Percentiles rank a stretch among this genome's conserved stretches.
phyloP scores from a whole-genome alignment of 495 filamentous ascomycete genomes.

The Tetracladium setigerum region DNA sequence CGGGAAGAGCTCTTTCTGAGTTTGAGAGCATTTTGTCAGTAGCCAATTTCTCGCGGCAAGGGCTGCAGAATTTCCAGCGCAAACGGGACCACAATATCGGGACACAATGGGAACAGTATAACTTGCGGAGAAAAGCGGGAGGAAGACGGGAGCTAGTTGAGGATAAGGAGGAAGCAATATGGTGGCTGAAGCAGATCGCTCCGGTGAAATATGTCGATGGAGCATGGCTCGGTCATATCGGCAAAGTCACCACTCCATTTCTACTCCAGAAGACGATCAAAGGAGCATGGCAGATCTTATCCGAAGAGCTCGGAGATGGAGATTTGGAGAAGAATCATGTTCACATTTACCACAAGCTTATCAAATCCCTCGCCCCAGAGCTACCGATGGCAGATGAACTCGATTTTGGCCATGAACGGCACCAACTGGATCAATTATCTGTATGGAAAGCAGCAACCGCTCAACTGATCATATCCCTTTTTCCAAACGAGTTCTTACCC shows the following conservation, averaged over 20 bases:
- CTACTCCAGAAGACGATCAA: constrained; percentile 27
- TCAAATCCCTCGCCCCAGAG: constrained; percentile 27
- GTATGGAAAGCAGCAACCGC: constrained; percentile 39
- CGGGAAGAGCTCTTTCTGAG: neutral
- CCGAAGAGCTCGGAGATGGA: constrained; percentile 44
- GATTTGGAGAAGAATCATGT: constrained; percentile 40
- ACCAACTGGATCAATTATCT: constrained; percentile 24
- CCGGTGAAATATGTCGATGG: constrained; percentile 44
- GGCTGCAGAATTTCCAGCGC: constrained; percentile 24
- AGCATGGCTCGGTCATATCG: constrained; percentile 39
- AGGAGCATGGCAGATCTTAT: constrained; percentile 41
- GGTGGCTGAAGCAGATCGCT: constrained; percentile 34
- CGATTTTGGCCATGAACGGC: constrained; percentile 29
- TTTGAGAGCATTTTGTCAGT: constrained; percentile 28
- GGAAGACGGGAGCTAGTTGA: constrained; percentile 27
- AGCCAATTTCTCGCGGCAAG: constrained; percentile 18
- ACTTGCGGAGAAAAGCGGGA: constrained; percentile 23
- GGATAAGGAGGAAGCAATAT: constrained; percentile 28
- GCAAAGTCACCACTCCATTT: constrained; percentile 35
- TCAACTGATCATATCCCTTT: constrained; percentile 40
- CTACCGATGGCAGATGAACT: constrained; percentile 14
- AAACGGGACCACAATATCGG: constrained; percentile 21
- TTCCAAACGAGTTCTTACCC: constrained; percentile 40
- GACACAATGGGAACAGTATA: constrained; percentile 28
- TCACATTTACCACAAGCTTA: constrained; percentile 32